Evolutionary conservation across 2,329 filamentous ascomycete genomes (phyloP).

Genomic region (Meredithiella fracta): DNA sequence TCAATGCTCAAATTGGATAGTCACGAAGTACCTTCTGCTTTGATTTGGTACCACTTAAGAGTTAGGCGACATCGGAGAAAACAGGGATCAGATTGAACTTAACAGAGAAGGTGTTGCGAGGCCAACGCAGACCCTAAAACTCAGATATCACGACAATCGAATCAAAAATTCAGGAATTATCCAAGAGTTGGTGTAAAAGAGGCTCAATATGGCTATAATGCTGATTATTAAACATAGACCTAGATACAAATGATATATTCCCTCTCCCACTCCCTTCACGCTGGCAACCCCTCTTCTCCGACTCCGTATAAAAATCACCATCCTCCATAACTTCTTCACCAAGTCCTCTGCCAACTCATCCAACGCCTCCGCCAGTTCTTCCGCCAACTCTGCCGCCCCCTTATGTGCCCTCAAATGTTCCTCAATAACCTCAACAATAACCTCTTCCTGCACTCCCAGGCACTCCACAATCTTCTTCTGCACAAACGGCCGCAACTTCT

Average conservation of each 20-base stretch:
- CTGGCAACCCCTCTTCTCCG: constrained; percentile 71
- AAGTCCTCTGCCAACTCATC: constrained; percentile 90
- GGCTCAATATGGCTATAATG: background rate
- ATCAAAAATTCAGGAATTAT: no score
- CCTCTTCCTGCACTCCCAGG: constrained; percentile 87
- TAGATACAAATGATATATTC: background rate
- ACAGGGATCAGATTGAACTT: background rate
- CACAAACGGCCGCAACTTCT: constrained; percentile 84
- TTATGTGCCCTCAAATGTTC: constrained; percentile 65
- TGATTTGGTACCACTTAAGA: background rate
- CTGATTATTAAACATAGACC: background rate
- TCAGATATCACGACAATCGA: no score
- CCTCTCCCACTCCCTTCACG: constrained; percentile 25
- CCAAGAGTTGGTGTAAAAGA: no score
- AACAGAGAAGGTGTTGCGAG: background rate
- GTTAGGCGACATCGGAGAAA: background rate
- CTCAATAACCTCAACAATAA: constrained; percentile 84
- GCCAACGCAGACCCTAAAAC: no score
- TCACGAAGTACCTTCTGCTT: background rate
- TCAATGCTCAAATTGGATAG: background rate
- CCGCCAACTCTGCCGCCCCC: constrained; percentile 62
- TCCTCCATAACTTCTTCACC: constrained; percentile 93
- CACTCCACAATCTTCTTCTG: constrained; percentile 98
- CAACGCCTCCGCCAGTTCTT: constrained; percentile 72
- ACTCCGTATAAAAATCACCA: constrained; percentile 97